Evolutionary conservation across 441 rosid genomes (phyloP).

Genomic region (Croton setiger): DNA sequence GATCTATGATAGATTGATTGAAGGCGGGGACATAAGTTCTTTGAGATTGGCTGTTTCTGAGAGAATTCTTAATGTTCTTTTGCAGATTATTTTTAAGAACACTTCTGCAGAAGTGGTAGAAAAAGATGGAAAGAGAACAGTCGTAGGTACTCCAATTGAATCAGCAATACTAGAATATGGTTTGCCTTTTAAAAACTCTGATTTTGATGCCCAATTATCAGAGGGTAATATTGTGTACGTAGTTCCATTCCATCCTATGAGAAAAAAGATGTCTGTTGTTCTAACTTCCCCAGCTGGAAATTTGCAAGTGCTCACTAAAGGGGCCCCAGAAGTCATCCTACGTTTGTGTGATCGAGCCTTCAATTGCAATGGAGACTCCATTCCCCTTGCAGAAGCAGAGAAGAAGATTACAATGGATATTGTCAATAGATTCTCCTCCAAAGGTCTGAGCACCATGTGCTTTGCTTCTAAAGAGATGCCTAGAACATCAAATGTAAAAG

Average conservation of each 20-base stretch:
- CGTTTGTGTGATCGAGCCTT: neutral
- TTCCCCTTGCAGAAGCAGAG: neutral
- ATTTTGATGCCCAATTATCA: neutral
- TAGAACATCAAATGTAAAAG: neutral
- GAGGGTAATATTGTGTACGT: neutral
- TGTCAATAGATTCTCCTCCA: neutral
- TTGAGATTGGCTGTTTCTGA: constrained; percentile 41
- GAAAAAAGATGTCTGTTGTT: neutral
- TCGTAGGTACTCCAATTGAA: constrained; percentile 69
- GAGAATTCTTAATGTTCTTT: constrained; percentile 30
- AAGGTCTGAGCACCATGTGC: constrained; percentile 1
- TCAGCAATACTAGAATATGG: constrained; percentile 44
- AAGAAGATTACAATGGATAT: neutral
- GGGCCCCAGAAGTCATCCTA: constrained; percentile 1
- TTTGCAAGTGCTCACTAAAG: neutral
- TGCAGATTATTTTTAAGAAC: constrained; percentile 56
- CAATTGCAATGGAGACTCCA: neutral
- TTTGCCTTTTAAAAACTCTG: neutral
- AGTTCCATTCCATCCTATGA: neutral
- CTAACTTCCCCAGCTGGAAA: neutral
- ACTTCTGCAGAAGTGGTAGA: constrained; percentile 60
- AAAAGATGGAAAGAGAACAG: constrained; percentile 42
- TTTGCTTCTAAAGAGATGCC: neutral
- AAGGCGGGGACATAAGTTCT: constrained; percentile 42
- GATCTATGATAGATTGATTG: constrained; percentile 33